These are phyloP conservation scores for Arthromyces matolae DNA, from an alignment of 768 basidiomycete genomes.

Conservation along the genomic window DNA sequence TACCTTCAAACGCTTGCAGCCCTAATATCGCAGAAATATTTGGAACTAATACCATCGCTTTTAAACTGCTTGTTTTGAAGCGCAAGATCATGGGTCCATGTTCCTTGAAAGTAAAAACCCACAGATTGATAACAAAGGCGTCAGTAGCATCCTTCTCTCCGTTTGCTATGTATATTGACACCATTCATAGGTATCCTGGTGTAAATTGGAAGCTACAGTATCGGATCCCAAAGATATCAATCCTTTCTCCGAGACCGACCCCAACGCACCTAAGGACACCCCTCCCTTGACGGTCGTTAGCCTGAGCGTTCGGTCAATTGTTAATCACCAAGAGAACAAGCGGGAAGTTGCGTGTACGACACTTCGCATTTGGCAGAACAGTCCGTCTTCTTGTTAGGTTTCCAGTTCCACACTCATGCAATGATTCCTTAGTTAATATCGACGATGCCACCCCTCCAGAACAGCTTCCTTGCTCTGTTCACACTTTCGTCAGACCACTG, in stretches of 20 bases:
- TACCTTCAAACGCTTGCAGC: constrained; percentile 71
- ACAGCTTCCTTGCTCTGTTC: constrained; percentile 72
- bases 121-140: constrained; percentile 72
- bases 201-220: constrained; percentile 85
- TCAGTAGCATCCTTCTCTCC: constrained; percentile 41
- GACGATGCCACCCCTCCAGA: constrained; percentile 93
- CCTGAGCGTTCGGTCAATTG: constrained; percentile 81
- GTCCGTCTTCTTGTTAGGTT: constrained; percentile 25
- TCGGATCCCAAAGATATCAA: constrained; percentile 85
- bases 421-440: constrained; percentile 59
- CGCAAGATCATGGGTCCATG: constrained; percentile 99
- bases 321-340: constrained; percentile 92
- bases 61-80: constrained; percentile 90
- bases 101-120: constrained; percentile 83
- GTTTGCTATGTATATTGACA: neutral
- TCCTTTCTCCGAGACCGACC: constrained; percentile 73
- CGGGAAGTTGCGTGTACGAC: constrained; percentile 90
- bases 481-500: constrained; percentile 88
- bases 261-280: constrained; percentile 65
- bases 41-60: constrained; percentile 88
- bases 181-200: constrained; percentile 82
- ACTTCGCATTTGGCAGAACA: constrained; percentile 75
- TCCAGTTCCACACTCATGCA: neutral
- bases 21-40: constrained; percentile 86
- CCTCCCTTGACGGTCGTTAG: constrained; percentile 93